Base-by-base conservation (phyloP, 1,139 yeast genomes). In the Entelexis sorbosivorans region DNA sequence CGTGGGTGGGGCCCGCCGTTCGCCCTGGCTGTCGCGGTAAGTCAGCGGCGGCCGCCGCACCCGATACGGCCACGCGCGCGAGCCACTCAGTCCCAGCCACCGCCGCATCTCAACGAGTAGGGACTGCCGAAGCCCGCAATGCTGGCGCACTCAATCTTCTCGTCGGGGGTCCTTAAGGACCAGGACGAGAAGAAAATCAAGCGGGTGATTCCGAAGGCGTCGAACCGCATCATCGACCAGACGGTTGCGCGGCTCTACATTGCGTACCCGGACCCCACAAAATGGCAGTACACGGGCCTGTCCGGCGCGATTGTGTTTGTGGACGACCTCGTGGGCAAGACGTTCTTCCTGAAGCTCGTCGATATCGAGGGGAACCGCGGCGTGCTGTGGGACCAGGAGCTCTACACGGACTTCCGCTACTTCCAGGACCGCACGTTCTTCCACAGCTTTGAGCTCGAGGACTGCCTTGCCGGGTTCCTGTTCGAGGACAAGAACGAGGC, bases 341-440 rank as follows among this genome's bases (percentile, higher is more conserved):
- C 96, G 0, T 89, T 84, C 64, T 91, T 88, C 66, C 73, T 91
- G 49, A 91, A 91, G 65, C 65, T 91, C 53, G 94, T 91, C 11
- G 98, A 91, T 63, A 78, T 91, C 32, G 56, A 73, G 39, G 95
- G 95, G 11, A 77, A 78, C 57, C 72, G 85, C 39, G 97, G 97
- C 19, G 95, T 91, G 1, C 59, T 91, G 0, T 91, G 98, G 98
- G 98, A 91, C 66, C 98, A 91, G 66, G 98, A 91, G 66, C 68
- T 91, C 47, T 91, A 86, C 64, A 81, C 87, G 10, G 83, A 85
- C 61, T 88, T 91, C 65, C 82, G 81, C 58, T 91, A 91, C 67
- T 78, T 84, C 64, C 97, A 91, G 67, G 98, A 91, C 65, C 76
- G 98, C 26, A 81, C 94, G 48, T 91, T 86, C 68, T 91, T 91